Base-by-base conservation (phyloP, 1,284 basidiomycete species). In the Exsudoporus floridanus region DNA sequence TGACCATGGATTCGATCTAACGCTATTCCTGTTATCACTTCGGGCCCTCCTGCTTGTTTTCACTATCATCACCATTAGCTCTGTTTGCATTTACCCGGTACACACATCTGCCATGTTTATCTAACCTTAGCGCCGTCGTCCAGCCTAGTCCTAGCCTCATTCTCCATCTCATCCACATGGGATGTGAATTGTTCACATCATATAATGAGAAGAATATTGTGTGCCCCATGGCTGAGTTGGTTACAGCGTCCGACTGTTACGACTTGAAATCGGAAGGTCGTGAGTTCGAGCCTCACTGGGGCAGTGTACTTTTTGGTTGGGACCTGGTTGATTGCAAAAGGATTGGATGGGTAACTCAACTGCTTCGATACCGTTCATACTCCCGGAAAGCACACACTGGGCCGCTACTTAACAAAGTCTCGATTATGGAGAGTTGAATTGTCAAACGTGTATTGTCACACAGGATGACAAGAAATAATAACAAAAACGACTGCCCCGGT, bases 211-310 rank as follows among this genome's bases (percentile, higher is more conserved):
- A 16, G 14, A 8, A 23, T 10, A 16, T 19, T 10, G 14, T 10
- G 16, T 86, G 84, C 83, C 83, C 84, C 84, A 77, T 86, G 84
- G 84, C 83, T 86, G 76, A 86, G 84, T 83, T 86, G 84, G 83
- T 85, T 78, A 86, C 77, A 84, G 84, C 84, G 84, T 86, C 82
- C 83, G 84, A 86, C 83, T 86, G 84, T 86, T 86, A 82, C 9
- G n/a, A 4, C 28, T 30, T 5, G 13, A 31, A 12, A 83, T 84
- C 82, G 82, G 81, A 83, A 84, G 82, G 81, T 84, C 82, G 77
- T 77, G 82, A 84, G 83, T 84, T 84, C 83, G 80, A 84, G 74
- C 80, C 82, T 84, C 82, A 77, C 75, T 74, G 81, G 82, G 80
- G 82, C 82, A 84, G 82, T 41, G 35, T 14, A 35, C 58, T 61